Conservation (phyloP, 2,329 filamentous ascomycete species). For the Clarireedia paspali region DNA sequence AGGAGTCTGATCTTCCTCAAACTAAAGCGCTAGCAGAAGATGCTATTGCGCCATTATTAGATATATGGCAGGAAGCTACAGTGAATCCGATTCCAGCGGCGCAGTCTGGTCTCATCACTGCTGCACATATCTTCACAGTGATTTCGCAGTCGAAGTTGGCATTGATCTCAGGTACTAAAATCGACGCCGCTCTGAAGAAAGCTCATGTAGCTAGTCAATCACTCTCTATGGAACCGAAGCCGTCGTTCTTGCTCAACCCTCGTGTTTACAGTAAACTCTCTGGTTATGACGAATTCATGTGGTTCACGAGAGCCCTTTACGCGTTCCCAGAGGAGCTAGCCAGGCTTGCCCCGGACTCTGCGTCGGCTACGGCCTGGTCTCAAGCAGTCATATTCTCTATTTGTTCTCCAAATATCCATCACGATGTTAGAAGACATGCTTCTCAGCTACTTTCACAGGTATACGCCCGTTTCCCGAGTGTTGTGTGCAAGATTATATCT, state of each 20-base stretch:
- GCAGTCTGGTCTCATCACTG: slow-evolving; percentile 75
- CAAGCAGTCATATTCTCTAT: slow-evolving; percentile 78
- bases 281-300: slow-evolving; percentile 66
- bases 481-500: slow-evolving; percentile 57
- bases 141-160: slow-evolving; percentile 48
- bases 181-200: slow-evolving; percentile 51
- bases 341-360: slow-evolving; percentile 36
- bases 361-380: slow-evolving; percentile 65
- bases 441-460: slow-evolving; percentile 52
- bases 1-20: slow-evolving; percentile 39
- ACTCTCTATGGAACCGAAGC: slow-evolving; percentile 66
- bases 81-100: slow-evolving; percentile 71
- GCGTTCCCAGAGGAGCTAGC: slow-evolving; percentile 48
- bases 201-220: slow-evolving; percentile 56
- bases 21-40: slow-evolving; percentile 46
- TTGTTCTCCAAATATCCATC: slow-evolving; percentile 52
- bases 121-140: slow-evolving; percentile 66
- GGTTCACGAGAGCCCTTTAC: slow-evolving; percentile 65
- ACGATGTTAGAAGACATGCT: slow-evolving; percentile 56
- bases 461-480: slow-evolving; percentile 51
- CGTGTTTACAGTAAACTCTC: slow-evolving; percentile 77
- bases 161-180: slow-evolving; percentile 46
- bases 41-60: slow-evolving; percentile 48
- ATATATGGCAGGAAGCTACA: slow-evolving; percentile 69
- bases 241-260: slow-evolving; percentile 78